Conservation (phyloP, 192 early-diverging fungal species). For the Coemansia erecta region DNA sequence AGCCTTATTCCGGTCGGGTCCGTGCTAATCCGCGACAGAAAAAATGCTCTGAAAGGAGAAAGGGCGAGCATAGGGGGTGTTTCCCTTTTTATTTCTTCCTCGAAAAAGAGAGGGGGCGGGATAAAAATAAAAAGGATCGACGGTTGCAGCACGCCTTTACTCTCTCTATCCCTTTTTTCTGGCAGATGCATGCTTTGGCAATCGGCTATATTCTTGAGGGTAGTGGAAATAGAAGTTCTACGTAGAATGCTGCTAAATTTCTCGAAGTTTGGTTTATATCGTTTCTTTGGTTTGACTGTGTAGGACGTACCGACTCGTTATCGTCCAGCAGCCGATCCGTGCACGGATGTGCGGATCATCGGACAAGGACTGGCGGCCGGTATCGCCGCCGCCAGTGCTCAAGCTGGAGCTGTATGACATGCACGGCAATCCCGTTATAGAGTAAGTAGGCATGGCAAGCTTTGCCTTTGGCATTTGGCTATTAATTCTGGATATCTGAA, state of each 20-base stretch:
- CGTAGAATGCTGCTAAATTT: background rate
- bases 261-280: slow-evolving; percentile 5
- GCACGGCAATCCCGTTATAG: slow-evolving; percentile 48
- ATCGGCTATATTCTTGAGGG: background rate
- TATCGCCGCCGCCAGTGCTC: slow-evolving; percentile 76
- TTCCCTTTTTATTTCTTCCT: background rate
- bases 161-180: background rate
- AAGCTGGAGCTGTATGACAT: slow-evolving; percentile 62
- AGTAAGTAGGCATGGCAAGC: slow-evolving; percentile 26
- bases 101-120: background rate
- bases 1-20: background rate
- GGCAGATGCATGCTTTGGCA: background rate
- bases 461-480: too few relatives aligned
- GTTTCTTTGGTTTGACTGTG: slow-evolving; percentile 4
- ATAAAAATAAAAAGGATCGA: background rate
- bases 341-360: slow-evolving; percentile 81
- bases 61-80: too few relatives aligned
- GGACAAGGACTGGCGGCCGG: slow-evolving; percentile 76
- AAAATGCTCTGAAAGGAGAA: too few relatives aligned
- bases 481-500: too few relatives aligned
- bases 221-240: slow-evolving; percentile 3
- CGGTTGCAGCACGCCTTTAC: background rate
- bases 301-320: slow-evolving; percentile 62
- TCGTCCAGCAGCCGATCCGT: slow-evolving; percentile 73
- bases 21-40: background rate